phyloP scores from a whole-genome alignment of 371 early-diverging fungal species.

The Thermomucor indicae-seudaticae region DNA sequence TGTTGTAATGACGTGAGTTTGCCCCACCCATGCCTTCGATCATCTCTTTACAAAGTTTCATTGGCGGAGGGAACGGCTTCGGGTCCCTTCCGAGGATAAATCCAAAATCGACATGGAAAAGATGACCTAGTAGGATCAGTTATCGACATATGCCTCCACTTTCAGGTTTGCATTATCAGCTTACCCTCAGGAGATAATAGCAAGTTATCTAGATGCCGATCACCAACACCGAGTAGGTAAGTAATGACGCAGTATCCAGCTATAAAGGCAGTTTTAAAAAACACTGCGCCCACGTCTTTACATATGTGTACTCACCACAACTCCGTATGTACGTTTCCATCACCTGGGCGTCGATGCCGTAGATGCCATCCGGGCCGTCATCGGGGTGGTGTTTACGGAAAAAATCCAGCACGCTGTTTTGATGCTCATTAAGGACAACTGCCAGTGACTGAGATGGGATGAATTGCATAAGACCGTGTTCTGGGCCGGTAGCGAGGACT shows the following conservation, averaged over 20 bases:
- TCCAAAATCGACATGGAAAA: slow-evolving; percentile 99
- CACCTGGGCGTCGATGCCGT: slow-evolving; percentile 69
- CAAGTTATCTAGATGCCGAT: slow-evolving; percentile 97
- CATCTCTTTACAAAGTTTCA: slow-evolving; percentile 99
- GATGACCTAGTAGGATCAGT: slow-evolving; percentile 50
- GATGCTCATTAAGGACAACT: slow-evolving; percentile 81
- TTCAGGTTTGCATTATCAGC: not conserved
- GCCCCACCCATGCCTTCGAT: slow-evolving; percentile 98
- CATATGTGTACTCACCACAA: slow-evolving; percentile 65
- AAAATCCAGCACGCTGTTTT: slow-evolving; percentile 77
- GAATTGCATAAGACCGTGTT: slow-evolving; percentile 92
- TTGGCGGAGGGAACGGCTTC: slow-evolving; percentile 98
- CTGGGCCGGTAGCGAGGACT: slow-evolving; percentile 90
- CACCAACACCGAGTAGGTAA: slow-evolving; percentile 98
- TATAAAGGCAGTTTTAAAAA: slow-evolving; percentile 14
- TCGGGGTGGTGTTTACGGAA: slow-evolving; percentile 70
- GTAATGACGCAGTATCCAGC: slow-evolving; percentile 98
- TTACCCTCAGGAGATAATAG: slow-evolving; percentile 82
- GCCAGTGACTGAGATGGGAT: slow-evolving; percentile 85
- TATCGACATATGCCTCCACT: no score
- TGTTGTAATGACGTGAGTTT: slow-evolving; percentile 72
- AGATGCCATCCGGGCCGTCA: slow-evolving; percentile 53
- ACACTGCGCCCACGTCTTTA: not conserved
- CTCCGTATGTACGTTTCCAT: slow-evolving; percentile 96
- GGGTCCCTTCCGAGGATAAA: slow-evolving; percentile 98